These are phyloP conservation scores for Xerocomus amazonicus DNA, from an alignment of 1,284 basidiomycete genomes.

Conservation along the genomic window DNA sequence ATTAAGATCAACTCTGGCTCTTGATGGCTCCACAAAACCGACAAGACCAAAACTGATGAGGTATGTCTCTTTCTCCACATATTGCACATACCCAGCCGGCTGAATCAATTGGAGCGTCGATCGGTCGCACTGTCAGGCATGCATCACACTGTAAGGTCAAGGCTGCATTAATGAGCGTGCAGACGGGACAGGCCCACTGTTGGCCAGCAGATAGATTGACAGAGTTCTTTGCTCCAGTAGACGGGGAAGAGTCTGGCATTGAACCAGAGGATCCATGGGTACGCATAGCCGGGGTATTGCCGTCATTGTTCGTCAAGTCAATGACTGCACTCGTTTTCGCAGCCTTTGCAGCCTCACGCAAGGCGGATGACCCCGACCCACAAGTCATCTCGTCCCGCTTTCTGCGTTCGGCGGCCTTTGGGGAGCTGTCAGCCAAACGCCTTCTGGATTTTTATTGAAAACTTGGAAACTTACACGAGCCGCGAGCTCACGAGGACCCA, in stretches of 20 bases:
- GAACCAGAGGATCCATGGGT: conserved; percentile 23
- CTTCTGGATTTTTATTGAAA: neutral
- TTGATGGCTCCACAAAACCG: conserved; percentile 68
- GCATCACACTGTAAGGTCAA: conserved; percentile 56
- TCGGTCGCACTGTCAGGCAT: conserved; percentile 53
- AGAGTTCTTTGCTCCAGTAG: neutral
- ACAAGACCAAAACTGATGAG: conserved; percentile 73
- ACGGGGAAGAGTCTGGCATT: conserved; percentile 12
- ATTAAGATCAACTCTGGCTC: conserved; percentile 33
- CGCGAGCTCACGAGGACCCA: conserved; percentile 68
- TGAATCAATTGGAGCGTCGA: conserved; percentile 29
- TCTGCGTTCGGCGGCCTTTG: conserved; percentile 78
- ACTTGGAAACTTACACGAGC: conserved; percentile 56
- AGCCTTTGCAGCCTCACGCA: conserved; percentile 68
- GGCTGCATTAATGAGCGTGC: conserved; percentile 66
- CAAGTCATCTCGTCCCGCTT: conserved; percentile 69
- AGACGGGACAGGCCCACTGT: conserved; percentile 66
- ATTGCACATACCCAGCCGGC: conserved; percentile 63
- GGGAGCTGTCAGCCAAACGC: neutral
- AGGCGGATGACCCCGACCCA: conserved; percentile 55
- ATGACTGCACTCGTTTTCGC: conserved; percentile 57
- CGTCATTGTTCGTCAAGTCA: conserved; percentile 51
- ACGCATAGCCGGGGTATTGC: conserved; percentile 10
- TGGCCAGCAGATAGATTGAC: conserved; percentile 4
- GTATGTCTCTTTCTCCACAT: conserved; percentile 63